Base-by-base conservation (phyloP, 805 yeast species). In the Candida railenensis region DNA sequence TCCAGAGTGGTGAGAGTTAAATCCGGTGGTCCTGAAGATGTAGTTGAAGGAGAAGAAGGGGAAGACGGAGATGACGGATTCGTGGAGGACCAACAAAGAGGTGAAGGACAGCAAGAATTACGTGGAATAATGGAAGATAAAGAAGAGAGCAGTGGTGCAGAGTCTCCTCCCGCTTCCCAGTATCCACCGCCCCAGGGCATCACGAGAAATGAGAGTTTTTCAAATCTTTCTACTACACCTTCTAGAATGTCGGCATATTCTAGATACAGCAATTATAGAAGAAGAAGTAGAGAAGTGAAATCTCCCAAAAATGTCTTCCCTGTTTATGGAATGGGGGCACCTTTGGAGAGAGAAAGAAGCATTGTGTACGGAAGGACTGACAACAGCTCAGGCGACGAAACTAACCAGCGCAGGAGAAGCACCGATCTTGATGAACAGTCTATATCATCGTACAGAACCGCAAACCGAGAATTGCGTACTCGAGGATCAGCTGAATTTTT, bases 301-400 rank as follows among this genome's bases (percentile, higher is more conserved):
- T 83, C 90, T 1, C 95, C 92, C 3, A 79, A 79, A 21, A 89
- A 89, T 49, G 90, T 86, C 1, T 87, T 86, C 65, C 94, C 95
- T 0, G 91, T 87, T 2, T 72, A 73, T 53, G 92, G 88, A 1
- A 85, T 87, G 92, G 90, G 88, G 1, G 73, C 70, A 9, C 86
- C 92, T 2, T 60, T 78, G 37, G 65, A 62, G 22, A 67, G 77
- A 45, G 91, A 86, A 54, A 66, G 66, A 39, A 70, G 83, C 0
- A 81, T 86, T 45, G 89, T 89, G 3, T 53, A 58, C 4, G 62
- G 60, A 2, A 32, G 44, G 28, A 9, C 30, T 15, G 19, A 34
- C 30, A 11, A 25, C 5, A 25, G 30, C 11, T 25, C 30, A 25
- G 11, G 30, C 11, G 30, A 25, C 5, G 30, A 11, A 11, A 11